A percentile compares a stretch with the other conserved stretches of the same genome.
phyloP scores from a whole-genome alignment of 2,329 filamentous ascomycete genomes.

The Fusarium robinianum region DNA sequence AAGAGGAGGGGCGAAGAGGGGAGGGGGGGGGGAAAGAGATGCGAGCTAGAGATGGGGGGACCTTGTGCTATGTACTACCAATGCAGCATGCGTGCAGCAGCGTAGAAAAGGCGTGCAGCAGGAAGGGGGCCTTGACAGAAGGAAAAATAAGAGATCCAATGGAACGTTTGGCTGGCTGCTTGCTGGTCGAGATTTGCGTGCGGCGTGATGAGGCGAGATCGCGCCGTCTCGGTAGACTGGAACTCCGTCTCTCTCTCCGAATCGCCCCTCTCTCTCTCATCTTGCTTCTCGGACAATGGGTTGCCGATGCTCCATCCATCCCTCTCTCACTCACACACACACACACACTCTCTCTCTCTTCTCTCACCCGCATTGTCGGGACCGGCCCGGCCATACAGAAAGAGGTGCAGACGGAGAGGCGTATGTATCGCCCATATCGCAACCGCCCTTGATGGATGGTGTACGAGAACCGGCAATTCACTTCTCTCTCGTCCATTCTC shows the following conservation, averaged over 20 bases:
- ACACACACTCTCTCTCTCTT: slow-evolving; percentile 15
- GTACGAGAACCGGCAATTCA: no score
- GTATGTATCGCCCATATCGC: slow-evolving; percentile 7
- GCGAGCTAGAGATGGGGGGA: slow-evolving; percentile 10
- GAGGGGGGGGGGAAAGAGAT: slow-evolving; percentile 6
- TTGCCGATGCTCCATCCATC: no score
- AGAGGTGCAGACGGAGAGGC: slow-evolving; percentile 8
- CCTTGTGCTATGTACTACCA: slow-evolving; percentile 9
- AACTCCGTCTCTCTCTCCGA: slow-evolving; percentile 2
- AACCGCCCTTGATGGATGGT: slow-evolving; percentile 17
- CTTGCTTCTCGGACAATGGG: no score
- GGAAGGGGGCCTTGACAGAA: no score
- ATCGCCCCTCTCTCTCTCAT: slow-evolving; percentile 6
- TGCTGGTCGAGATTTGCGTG: slow-evolving; percentile 11
- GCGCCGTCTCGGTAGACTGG: slow-evolving; percentile 12
- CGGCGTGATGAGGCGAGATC: slow-evolving; percentile 16
- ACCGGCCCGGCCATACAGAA: slow-evolving; percentile 37
- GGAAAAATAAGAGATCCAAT: slow-evolving; percentile 32
- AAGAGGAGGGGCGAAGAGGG: slow-evolving; percentile 3
- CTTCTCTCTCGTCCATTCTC: no score
- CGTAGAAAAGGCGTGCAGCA: slow-evolving; percentile 7
- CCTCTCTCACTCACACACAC: no score
- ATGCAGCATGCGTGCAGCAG: slow-evolving; percentile 12
- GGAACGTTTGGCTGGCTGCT: slow-evolving; percentile 19
- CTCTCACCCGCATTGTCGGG: slow-evolving; percentile 23